These are phyloP conservation scores for Diaporthe citri DNA, from an alignment of 2,329 filamentous ascomycete genomes.

Conservation along the genomic window DNA sequence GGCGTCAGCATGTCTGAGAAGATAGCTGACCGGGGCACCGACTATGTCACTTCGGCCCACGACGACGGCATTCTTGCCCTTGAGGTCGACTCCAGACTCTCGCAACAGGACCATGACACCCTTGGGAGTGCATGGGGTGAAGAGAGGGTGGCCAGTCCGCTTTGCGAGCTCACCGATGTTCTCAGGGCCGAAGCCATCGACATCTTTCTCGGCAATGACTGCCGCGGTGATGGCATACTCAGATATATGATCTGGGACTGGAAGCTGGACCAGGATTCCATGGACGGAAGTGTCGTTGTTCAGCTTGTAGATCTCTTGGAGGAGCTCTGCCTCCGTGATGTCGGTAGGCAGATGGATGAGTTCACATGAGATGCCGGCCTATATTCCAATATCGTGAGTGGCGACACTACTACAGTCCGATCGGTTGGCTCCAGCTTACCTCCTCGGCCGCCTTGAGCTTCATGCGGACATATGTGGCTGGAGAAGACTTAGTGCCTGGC, in stretches of 20 bases:
- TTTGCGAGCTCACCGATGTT: constrained; percentile 99
- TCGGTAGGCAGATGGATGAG: constrained; percentile 85
- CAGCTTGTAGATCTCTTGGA: constrained; percentile 82
- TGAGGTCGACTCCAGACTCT: constrained; percentile 84
- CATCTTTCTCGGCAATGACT: constrained; percentile 94
- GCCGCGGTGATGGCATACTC: constrained; percentile 92
- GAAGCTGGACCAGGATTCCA: constrained; percentile 94
- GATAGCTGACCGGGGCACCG: constrained; percentile 94
- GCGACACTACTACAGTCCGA: constrained; percentile 22
- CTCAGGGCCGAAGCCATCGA: constrained; percentile 92
- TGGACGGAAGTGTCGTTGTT: constrained; percentile 91
- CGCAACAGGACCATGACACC: constrained; percentile 94
- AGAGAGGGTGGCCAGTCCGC: constrained; percentile 88
- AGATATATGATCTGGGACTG: constrained; percentile 88
- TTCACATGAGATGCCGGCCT: constrained; percentile 92
- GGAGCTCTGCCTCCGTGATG: constrained; percentile 85
- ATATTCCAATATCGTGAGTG: constrained; percentile 41
- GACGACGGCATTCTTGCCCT: constrained; percentile 94
- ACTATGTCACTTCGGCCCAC: constrained; percentile 97
- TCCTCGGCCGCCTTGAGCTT: constrained; percentile 97
- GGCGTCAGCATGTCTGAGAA: constrained; percentile 94
- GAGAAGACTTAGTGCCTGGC: constrained; percentile 47
- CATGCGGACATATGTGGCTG: constrained; percentile 99
- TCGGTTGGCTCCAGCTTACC: constrained; percentile 60
- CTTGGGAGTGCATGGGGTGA: constrained; percentile 95